Percentiles rank a stretch among this genome's conserved stretches.
Conservation (phyloP, 1,284 basidiomycete genomes). For the Trametes versicolor region DNA sequence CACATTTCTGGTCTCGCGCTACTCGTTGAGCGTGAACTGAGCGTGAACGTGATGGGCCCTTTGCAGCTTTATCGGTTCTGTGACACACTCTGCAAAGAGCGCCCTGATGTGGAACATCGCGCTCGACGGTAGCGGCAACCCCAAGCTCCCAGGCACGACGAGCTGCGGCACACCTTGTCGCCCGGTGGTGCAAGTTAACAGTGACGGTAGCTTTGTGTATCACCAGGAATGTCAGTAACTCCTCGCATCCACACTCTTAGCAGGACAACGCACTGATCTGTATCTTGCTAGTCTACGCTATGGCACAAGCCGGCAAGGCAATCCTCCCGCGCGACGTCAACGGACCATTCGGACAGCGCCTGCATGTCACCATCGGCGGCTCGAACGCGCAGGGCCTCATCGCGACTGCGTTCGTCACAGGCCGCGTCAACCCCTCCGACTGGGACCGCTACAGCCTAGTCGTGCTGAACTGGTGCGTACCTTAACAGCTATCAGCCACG, state of each 20-base stretch:
- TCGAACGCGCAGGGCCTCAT: conserved; percentile 61
- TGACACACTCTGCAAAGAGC: conserved; percentile 56
- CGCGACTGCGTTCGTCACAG: conserved; percentile 72
- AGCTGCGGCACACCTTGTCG: conserved; percentile 74
- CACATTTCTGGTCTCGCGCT: not conserved
- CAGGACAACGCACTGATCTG: not conserved
- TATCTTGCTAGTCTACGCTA: conserved; percentile 62
- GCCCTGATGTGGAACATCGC: conserved; percentile 82
- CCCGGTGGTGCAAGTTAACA: conserved; percentile 71
- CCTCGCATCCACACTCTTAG: not conserved
- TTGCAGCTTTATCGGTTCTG: conserved; percentile 54
- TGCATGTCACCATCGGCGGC: conserved; percentile 69
- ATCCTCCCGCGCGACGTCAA: conserved; percentile 71
- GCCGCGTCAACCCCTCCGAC: conserved; percentile 61
- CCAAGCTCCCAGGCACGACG: conserved; percentile 68
- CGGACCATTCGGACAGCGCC: conserved; percentile 75
- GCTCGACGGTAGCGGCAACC: conserved; percentile 67
- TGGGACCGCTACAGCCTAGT: conserved; percentile 73
- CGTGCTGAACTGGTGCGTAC: conserved; percentile 62
- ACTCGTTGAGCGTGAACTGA: too few species aligned
- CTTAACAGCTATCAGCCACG: too few species aligned
- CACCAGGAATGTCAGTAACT: conserved; percentile 74
- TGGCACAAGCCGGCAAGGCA: conserved; percentile 79
- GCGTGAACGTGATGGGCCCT: not conserved
- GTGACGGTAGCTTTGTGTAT: conserved; percentile 64